phyloP scores from a whole-genome alignment of 345 rosid species.

The Salix purpurea region DNA sequence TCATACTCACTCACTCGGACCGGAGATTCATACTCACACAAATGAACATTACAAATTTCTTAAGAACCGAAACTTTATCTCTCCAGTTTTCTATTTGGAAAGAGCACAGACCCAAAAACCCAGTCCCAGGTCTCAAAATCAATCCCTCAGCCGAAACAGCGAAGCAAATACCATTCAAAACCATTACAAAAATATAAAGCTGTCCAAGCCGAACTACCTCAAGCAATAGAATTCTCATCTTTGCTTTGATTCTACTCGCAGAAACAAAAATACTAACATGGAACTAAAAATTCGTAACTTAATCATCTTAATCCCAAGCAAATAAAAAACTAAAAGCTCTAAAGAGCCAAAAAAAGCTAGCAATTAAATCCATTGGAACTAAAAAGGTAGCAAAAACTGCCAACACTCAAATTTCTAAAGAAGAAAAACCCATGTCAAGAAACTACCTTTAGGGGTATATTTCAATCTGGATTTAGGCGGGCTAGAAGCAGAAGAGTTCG shows the following conservation, averaged over 20 bases:
- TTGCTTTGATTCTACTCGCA: background rate
- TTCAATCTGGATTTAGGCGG: slow-evolving; percentile 65
- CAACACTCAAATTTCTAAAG: background rate
- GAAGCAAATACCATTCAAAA: background rate
- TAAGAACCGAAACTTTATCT: background rate
- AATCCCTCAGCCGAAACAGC: background rate
- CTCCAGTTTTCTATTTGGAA: background rate
- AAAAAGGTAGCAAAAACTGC: slow-evolving; percentile 2
- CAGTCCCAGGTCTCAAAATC: background rate
- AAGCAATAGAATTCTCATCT: background rate
- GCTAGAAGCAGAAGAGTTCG: slow-evolving; percentile 44
- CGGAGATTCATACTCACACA: background rate
- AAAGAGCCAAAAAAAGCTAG: background rate
- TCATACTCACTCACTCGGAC: background rate
- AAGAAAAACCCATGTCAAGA: slow-evolving; percentile 8
- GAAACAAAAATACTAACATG: background rate
- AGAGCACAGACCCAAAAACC: background rate
- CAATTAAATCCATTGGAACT: slow-evolving; percentile 12
- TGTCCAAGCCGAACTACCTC: background rate
- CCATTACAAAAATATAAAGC: background rate
- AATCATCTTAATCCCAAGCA: background rate
- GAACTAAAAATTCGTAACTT: background rate
- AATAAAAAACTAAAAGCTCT: background rate
- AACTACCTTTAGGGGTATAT: slow-evolving; percentile 64
- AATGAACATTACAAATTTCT: background rate